These are phyloP conservation scores for Selenicereus undatus DNA, from an alignment of 148 eudicot species.

Conservation along the genomic window DNA sequence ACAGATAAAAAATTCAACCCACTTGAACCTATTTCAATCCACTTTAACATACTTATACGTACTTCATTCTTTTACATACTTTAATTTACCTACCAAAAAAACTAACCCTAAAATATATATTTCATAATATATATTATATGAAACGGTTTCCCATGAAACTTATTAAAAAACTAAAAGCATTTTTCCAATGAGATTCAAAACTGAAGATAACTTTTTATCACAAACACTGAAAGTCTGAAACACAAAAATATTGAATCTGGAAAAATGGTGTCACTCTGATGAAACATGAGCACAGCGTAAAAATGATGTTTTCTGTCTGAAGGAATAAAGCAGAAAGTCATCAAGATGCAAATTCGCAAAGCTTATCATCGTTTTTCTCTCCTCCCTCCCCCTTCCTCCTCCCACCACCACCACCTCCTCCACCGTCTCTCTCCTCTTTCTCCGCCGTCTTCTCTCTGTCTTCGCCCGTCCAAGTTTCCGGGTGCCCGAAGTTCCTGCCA, in stretches of 20 bases:
- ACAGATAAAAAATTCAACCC: too few species aligned
- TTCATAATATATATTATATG: too few species aligned
- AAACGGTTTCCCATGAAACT: too few species aligned
- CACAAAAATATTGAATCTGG: background rate
- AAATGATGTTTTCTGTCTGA: background rate
- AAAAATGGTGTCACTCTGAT: conserved; percentile 13
- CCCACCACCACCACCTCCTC: conserved; percentile 10
- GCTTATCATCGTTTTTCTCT: conserved; percentile 59
- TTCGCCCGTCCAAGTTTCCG: conserved; percentile 19
- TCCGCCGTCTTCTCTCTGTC: conserved; percentile 27
- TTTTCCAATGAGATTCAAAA: too few species aligned
- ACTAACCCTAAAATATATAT: too few species aligned
- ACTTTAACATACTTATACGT: too few species aligned
- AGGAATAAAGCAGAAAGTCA: background rate
- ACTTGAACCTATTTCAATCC: too few species aligned
- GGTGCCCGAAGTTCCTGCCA: conserved; percentile 16
- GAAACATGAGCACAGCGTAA: background rate
- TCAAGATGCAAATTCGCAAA: conserved; percentile 61
- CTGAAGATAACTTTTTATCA: background rate
- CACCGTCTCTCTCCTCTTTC: conserved; percentile 12
- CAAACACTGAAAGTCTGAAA: background rate
- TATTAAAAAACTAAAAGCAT: too few species aligned
- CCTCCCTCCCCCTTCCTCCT: conserved; percentile 28
- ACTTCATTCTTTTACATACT: too few species aligned
- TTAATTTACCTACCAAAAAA: too few species aligned